phyloP scores from a whole-genome alignment of 2,329 filamentous ascomycete genomes.

The Ophiosphaerella narmari region DNA sequence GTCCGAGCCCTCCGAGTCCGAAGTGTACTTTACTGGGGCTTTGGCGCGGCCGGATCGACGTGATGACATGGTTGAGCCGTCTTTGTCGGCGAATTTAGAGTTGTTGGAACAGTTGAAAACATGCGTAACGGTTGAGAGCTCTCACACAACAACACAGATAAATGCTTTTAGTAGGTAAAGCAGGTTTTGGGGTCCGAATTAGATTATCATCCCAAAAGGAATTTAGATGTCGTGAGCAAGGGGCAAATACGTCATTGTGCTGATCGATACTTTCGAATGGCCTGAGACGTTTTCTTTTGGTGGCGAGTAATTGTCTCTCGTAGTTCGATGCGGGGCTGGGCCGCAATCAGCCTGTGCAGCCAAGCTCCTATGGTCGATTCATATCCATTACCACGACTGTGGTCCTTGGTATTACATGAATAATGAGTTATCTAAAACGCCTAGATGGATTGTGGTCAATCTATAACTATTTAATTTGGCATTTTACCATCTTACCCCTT shows the following conservation, averaged over 20 bases:
- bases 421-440: no score
- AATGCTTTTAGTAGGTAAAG: constrained; percentile 4
- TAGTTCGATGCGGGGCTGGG: constrained; percentile 1
- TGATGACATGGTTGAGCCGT: constrained; percentile 10
- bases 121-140: constrained; percentile 1
- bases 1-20: constrained; percentile 15
- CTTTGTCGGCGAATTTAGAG: neutral
- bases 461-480: no score
- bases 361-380: no score
- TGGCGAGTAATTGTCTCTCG: neutral
- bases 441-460: no score
- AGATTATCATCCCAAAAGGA: constrained; percentile 10
- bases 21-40: constrained; percentile 20
- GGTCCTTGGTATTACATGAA: no score
- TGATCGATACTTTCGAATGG: constrained; percentile 5
- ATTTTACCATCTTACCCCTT: constrained; percentile 32
- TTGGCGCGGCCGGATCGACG: constrained; percentile 17
- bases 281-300: constrained; percentile 1
- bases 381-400: no score
- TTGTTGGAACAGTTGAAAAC: neutral
- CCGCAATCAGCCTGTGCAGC: no score
- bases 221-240: constrained; percentile 4
- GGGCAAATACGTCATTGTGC: constrained; percentile 15
- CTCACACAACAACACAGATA: neutral
- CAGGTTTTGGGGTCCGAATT: constrained; percentile 8